Evolutionary conservation across 306 rosid genomes (phyloP).

Genomic region (Cercis canadensis): DNA sequence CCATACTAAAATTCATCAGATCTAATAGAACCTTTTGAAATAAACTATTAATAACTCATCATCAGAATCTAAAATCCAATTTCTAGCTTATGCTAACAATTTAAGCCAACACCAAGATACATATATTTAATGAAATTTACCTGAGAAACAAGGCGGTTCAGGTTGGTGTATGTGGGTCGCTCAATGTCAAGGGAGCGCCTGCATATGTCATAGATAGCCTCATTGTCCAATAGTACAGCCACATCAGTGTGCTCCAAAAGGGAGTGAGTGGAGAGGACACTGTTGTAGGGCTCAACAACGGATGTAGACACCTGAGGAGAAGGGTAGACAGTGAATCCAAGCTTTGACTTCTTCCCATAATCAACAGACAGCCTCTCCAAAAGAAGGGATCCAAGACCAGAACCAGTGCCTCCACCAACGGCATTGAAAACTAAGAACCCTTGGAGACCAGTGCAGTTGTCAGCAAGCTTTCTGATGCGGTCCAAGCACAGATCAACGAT

Average conservation of each 20-base stretch:
- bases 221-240: slow-evolving; percentile 87
- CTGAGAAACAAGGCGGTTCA: slow-evolving; percentile 91
- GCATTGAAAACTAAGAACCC: slow-evolving; percentile 93
- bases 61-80: no score
- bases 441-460: slow-evolving; percentile 93
- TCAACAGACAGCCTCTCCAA: slow-evolving; percentile 90
- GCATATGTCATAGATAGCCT: slow-evolving; percentile 90
- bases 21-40: no score
- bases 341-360: slow-evolving; percentile 91
- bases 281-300: slow-evolving; percentile 97
- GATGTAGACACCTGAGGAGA: slow-evolving; percentile 96
- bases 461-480: slow-evolving; percentile 92
- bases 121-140: slow-evolving; percentile 33
- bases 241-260: slow-evolving; percentile 95
- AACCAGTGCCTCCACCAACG: slow-evolving; percentile 96
- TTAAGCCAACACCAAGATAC: neutral
- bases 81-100: no score
- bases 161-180: slow-evolving; percentile 93
- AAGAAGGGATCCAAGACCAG: slow-evolving; percentile 90
- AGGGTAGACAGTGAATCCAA: slow-evolving; percentile 91
- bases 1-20: neutral
- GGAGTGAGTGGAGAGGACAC: slow-evolving; percentile 95
- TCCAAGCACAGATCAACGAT: slow-evolving; percentile 93
- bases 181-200: slow-evolving; percentile 94
- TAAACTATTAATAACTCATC: no score